Evolutionary conservation across 1,139 yeast genomes (phyloP).

Genomic region (Debaryomyces nepalensis): DNA sequence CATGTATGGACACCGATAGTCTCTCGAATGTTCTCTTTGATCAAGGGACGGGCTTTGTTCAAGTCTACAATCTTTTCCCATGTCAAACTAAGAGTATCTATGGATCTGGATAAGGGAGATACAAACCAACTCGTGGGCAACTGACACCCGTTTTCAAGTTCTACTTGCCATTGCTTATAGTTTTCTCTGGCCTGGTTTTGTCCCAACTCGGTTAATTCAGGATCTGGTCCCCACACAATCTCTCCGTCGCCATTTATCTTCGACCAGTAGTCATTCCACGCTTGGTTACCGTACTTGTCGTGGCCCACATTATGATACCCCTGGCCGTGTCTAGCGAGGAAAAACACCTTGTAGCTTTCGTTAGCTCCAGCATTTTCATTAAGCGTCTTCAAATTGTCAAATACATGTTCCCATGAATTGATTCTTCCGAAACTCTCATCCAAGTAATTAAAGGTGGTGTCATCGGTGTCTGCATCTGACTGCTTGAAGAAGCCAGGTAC

Average conservation of each 20-base stretch:
- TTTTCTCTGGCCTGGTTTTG: constrained; percentile 43
- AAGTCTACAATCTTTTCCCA: constrained; percentile 38
- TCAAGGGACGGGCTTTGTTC: constrained; percentile 31
- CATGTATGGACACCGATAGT: constrained; percentile 51
- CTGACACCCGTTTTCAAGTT: constrained; percentile 27
- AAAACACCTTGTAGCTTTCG: constrained; percentile 41
- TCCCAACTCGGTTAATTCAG: constrained; percentile 48
- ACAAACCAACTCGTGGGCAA: constrained; percentile 38
- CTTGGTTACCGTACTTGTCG: constrained; percentile 44
- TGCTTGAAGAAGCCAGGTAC: constrained; percentile 47
- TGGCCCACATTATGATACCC: constrained; percentile 53
- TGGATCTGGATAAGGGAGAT: constrained; percentile 44
- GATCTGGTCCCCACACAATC: constrained; percentile 54
- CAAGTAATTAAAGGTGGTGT: constrained; percentile 41
- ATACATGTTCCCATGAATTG: constrained; percentile 38
- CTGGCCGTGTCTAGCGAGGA: constrained; percentile 52
- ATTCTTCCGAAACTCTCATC: constrained; percentile 45
- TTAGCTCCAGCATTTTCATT: constrained; percentile 30
- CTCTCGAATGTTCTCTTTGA: constrained; percentile 48
- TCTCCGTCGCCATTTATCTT: constrained; percentile 48
- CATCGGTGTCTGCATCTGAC: constrained; percentile 42
- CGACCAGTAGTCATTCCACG: constrained; percentile 51
- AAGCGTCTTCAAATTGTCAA: constrained; percentile 30
- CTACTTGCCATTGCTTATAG: constrained; percentile 28
- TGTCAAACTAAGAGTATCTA: constrained; percentile 41